These are phyloP conservation scores for Cutaneotrichosporon daszewskae DNA, from an alignment of 1,284 basidiomycete genomes.

Conservation along the genomic window DNA sequence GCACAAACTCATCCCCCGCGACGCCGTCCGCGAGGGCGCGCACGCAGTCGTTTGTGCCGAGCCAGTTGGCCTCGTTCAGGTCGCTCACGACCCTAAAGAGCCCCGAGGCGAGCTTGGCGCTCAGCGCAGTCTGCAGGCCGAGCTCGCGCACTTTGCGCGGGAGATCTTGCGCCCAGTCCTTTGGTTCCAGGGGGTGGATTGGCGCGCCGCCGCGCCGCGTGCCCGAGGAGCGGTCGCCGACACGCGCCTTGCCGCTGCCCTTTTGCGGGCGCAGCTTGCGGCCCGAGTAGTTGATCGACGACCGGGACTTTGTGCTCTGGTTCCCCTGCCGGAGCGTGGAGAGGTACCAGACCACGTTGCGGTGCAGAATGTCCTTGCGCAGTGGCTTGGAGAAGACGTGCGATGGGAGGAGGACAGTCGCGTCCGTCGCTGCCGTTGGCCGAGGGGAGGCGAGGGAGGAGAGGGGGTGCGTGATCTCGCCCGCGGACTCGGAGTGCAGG, in stretches of 20 bases:
- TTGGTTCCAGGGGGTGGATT: conserved; percentile 81
- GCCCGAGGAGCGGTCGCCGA: conserved; percentile 82
- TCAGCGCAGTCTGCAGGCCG: conserved; percentile 85
- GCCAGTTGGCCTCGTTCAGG: conserved; percentile 57
- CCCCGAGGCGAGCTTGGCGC: conserved; percentile 69
- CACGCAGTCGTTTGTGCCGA: conserved; percentile 32
- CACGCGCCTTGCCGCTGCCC: conserved; percentile 79
- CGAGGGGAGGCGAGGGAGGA: conserved; percentile 36
- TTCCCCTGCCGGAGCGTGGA: conserved; percentile 69
- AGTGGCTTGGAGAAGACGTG: conserved; percentile 75
- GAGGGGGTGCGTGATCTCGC: conserved; percentile 34
- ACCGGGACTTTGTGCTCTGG: conserved; percentile 72
- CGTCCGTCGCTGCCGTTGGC: conserved; percentile 27
- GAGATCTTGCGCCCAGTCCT: conserved; percentile 84
- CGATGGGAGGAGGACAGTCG: conserved; percentile 35
- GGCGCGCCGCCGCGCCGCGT: conserved; percentile 88
- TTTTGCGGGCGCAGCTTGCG: conserved; percentile 88
- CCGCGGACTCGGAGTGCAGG: conserved; percentile 8
- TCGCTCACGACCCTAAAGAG: conserved; percentile 66
- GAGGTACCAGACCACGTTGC: conserved; percentile 83
- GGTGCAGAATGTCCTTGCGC: conserved; percentile 85
- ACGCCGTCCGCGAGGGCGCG: conserved; percentile 30
- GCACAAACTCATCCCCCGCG: conserved; percentile 29
- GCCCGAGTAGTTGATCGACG: conserved; percentile 82
- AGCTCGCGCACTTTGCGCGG: conserved; percentile 85